These are phyloP conservation scores for Fraxinus greggii DNA, from an alignment of 305 asterid genomes.

Conservation along the genomic window DNA sequence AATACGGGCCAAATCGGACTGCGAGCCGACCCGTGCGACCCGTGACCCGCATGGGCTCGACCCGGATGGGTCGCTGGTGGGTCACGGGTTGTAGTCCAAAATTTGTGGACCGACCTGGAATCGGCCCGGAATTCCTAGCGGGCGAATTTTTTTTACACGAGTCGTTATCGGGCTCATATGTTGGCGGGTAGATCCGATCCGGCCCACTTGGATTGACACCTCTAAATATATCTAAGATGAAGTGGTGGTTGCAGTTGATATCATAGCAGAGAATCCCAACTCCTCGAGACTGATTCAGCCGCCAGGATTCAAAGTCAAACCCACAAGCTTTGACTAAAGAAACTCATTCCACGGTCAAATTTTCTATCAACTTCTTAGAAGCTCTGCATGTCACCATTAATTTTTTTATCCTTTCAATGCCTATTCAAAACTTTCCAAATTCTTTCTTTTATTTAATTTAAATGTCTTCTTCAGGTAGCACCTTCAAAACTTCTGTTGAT, in stretches of 20 bases:
- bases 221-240: too few relatives aligned
- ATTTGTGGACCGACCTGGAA: too few relatives aligned
- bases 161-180: too few relatives aligned
- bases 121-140: too few relatives aligned
- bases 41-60: too few relatives aligned
- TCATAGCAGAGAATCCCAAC: conserved; percentile 9
- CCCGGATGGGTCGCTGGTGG: too few relatives aligned
- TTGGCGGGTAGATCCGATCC: too few relatives aligned
- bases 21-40: too few relatives aligned
- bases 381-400: not conserved
- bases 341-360: conserved; percentile 53
- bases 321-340: conserved; percentile 69
- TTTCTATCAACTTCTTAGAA: conserved; percentile 44
- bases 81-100: too few relatives aligned
- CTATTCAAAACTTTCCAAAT: not conserved
- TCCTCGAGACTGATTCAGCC: conserved; percentile 47
- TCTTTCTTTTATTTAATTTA: conserved; percentile 11
- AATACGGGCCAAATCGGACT: too few relatives aligned
- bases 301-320: conserved; percentile 72
- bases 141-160: too few relatives aligned
- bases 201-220: too few relatives aligned
- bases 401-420: not conserved
- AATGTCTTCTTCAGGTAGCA: conserved; percentile 74
- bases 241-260: conserved; percentile 9
- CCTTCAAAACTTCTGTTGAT: conserved; percentile 37